Conservation (phyloP, 2,329 filamentous ascomycete species). For the Fusarium pininemorale region DNA sequence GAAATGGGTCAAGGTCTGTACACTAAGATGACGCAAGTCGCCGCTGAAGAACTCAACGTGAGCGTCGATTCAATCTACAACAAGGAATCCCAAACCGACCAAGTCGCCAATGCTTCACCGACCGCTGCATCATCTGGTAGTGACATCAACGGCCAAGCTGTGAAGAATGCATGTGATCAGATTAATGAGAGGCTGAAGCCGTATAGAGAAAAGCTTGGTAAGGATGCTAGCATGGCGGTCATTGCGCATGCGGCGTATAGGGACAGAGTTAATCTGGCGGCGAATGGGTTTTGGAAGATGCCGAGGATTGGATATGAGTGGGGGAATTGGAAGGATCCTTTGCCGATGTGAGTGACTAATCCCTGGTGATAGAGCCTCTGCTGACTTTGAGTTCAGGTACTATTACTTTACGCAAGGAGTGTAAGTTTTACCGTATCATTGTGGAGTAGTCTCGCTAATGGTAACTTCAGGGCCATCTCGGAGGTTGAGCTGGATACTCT, state of each 20-base stretch:
- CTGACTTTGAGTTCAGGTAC: not conserved
- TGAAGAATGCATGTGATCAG: not conserved
- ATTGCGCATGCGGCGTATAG: constrained; percentile 14
- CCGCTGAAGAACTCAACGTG: not conserved
- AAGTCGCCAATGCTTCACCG: not conserved
- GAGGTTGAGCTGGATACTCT: not conserved
- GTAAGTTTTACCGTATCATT: rapidly evolving
- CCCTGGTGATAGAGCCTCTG: rapidly evolving
- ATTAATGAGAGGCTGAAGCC: not conserved
- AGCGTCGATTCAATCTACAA: not conserved
- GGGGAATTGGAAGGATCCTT: constrained; percentile 89
- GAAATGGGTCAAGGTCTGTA: not conserved
- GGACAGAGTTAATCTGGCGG: constrained; percentile 87
- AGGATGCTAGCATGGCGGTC: not conserved
- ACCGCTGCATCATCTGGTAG: not conserved
- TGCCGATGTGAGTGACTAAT: constrained; percentile 60
- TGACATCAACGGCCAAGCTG: not conserved
- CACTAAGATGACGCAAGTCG: not conserved
- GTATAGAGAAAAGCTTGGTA: not conserved
- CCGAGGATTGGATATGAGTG: constrained; percentile 91
- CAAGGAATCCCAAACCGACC: not conserved
- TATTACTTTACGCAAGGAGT: constrained; percentile 3
- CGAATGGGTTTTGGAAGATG: constrained; percentile 91
- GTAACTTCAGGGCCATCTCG: not conserved
- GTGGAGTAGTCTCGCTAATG: rapidly evolving